Evolutionary conservation across 2,329 filamentous ascomycete species (phyloP), one percentile per base, ranked within the genome.

Genomic region (Periconia macrospinosa): DNA sequence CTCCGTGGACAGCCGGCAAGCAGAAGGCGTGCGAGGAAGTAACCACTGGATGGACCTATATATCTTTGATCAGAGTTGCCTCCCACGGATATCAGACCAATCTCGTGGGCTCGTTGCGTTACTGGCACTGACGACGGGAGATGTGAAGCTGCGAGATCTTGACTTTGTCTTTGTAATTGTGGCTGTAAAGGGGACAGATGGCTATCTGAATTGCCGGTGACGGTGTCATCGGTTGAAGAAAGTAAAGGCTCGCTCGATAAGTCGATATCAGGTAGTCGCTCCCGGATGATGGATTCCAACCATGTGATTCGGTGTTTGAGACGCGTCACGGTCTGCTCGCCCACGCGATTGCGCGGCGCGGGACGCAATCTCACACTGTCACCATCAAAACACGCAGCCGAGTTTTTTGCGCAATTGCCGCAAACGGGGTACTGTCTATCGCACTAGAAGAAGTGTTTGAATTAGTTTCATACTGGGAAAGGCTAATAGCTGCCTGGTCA

Each of bases 21-120:
- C 58, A 83, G 75, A 2, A 82, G 69, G 1, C 79, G 77, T 1
- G 80, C 79, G 13, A 83, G 74, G 41, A 82, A 81, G 52, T 81
- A 82, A 1, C 81, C 82, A 37, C 81, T 83, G 0, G 82, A 84
- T 2, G 82, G 81, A 0, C 82, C 82, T 14, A 84, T 79, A 45
- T 84, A 84, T 52, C 79, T 73, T 2, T 77, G 78, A 18, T 81
- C 79, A 42, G 75, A 71, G 20, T 76, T 79, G 3, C 73, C 73
- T 1, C 78, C 79, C 1, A 83, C 68, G 0, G 81, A 81, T 0
- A 84, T 75, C 14, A 84, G 61, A 0, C 81, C 81, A 15, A 83
- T 81, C 55, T 84, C 80, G 54, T 83, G 80, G 33, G 52, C 52
- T 23, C 54, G 54, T 18, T 54, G 46, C 5, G 20, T 20, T 15